phyloP scores from a whole-genome alignment of 495 filamentous ascomycete species.

The Jackrogersella multiformis region DNA sequence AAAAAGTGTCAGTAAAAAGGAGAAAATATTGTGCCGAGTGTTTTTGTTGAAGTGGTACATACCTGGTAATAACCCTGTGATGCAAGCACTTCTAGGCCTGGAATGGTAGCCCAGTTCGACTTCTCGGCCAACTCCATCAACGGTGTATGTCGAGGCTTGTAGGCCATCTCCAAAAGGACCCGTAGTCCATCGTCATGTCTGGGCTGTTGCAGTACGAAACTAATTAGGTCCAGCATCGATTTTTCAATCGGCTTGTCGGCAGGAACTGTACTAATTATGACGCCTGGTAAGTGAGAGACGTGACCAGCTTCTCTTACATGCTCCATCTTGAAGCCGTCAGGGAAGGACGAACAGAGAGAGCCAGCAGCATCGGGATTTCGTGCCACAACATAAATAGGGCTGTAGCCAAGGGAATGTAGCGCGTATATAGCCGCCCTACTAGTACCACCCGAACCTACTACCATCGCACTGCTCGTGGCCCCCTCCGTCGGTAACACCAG shows the following conservation, averaged over 20 bases:
- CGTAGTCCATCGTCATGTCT: constrained; percentile 54
- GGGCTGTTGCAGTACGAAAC: constrained; percentile 66
- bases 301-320: constrained; percentile 61
- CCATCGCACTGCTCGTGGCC: constrained; percentile 64
- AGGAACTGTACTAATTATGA: constrained; percentile 90
- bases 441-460: constrained; percentile 91
- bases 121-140: constrained; percentile 86
- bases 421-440: constrained; percentile 92
- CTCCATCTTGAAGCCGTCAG: constrained; percentile 75
- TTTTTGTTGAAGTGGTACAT: constrained; percentile 36
- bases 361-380: constrained; percentile 74
- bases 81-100: constrained; percentile 88
- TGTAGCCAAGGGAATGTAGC: constrained; percentile 82
- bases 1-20: constrained; percentile 23
- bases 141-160: constrained; percentile 83
- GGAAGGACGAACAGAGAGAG: constrained; percentile 76
- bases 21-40: background rate
- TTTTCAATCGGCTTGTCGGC: constrained; percentile 86
- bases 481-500: constrained; percentile 53
- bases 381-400: constrained; percentile 87
- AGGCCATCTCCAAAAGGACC: constrained; percentile 94
- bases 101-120: constrained; percentile 84
- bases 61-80: constrained; percentile 84
- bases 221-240: constrained; percentile 72
- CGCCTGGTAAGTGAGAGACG: constrained; percentile 66